Evolutionary conservation across 2,329 filamentous ascomycete genomes (phyloP), one percentile per base, ranked within the genome.

Genomic region (Alternaria alternata): DNA sequence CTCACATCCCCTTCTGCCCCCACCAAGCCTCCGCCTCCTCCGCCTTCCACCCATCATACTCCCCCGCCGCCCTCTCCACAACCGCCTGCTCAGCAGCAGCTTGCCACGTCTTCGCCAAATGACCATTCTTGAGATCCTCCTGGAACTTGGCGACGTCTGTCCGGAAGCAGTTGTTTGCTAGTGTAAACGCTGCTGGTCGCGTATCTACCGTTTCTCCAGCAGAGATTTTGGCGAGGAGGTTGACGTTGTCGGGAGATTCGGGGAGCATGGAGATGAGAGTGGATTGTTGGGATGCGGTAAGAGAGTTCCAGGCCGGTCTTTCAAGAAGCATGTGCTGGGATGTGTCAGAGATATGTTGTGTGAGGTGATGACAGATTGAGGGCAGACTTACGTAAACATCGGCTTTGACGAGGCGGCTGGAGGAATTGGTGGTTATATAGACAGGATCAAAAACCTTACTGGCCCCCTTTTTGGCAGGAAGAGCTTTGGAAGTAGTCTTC

Each of bases 21-120:
- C 86, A 89, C 65, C 84, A 86, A 56, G 80, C 72, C 70, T 89
- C 85, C 14, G 83, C 83, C 59, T 87, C 82, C 46, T 78, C 73
- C 46, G 83, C 82, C 71, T 87, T 85, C 76, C 83, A 87, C 6
- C 77, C 77, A 65, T 90, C 86, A 62, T 85, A 90, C 7, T 81
- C 80, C 0, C 88, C 88, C 0, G 78, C 76, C 1, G 79, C 80
- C 11, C 87, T 81, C 61, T 85, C 80, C 51, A 81, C 69, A 51
- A 83, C 82, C 2, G 88, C 88, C 64, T 81, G 74, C 34, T 81
- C 77, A 14, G 88, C 88, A 57, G 86, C 79, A 2, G 77, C 78
- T 59, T 85, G 80, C 87, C 87, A 90, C 51, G 81, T 80, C 9
- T 84, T 83, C n/a, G 84, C 82, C 64, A 88, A 84, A 51, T 81